phyloP scores from a whole-genome alignment of 228 moss, liverwort and hornwort genomes.

The Sphagnum magellanicum region DNA sequence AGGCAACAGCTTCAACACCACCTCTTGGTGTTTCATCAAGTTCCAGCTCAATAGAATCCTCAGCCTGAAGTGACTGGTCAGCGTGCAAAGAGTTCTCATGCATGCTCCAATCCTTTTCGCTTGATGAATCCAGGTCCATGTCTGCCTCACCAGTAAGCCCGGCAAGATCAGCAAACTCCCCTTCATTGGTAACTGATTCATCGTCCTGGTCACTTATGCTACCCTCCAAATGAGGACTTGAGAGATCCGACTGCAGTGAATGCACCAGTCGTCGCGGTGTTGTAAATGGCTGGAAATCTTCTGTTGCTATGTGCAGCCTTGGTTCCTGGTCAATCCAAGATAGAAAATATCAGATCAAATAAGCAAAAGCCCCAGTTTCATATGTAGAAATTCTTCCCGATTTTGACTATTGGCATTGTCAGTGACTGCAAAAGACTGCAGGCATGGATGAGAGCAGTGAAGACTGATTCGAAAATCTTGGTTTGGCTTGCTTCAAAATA shows the following conservation, averaged over 20 bases:
- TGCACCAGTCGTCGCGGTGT: constrained; percentile 64
- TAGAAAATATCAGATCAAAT: background rate
- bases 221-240: constrained; percentile 13
- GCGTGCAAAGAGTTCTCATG: constrained; percentile 86
- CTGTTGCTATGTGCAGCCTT: constrained; percentile 20
- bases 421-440: background rate
- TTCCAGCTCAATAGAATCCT: constrained; percentile 47
- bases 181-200: constrained; percentile 8
- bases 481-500: no score
- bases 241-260: constrained; percentile 55
- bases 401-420: constrained; percentile 26
- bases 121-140: constrained; percentile 42
- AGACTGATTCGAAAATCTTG: no score
- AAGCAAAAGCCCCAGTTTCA: background rate
- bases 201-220: constrained; percentile 15
- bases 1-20: constrained; percentile 3
- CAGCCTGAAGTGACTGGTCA: constrained; percentile 52
- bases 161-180: constrained; percentile 3
- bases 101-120: constrained; percentile 72
- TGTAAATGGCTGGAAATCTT: constrained; percentile 46
- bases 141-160: constrained; percentile 32
- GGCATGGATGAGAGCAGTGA: no score
- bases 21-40: constrained; percentile 6
- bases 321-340: constrained; percentile 35
- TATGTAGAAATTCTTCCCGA: constrained; percentile 19